A percentile compares a stretch with the other conserved stretches of the same genome.
Evolutionary conservation across 805 yeast genomes (phyloP).

Genomic region (Debaryomyces maramus): DNA sequence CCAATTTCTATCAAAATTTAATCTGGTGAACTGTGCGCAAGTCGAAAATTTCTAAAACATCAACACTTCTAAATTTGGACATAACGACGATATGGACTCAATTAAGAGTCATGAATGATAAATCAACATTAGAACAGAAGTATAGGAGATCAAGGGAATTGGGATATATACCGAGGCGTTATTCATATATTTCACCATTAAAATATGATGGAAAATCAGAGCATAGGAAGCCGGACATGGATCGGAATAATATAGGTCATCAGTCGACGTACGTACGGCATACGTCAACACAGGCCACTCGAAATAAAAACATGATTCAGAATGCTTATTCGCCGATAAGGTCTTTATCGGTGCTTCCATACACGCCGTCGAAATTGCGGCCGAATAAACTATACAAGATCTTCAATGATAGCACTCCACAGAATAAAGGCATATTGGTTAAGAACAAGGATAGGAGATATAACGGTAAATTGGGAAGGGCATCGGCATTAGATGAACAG

Average conservation of each 20-base stretch:
- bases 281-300: background rate
- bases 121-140: constrained; percentile 9
- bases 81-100: background rate
- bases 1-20: no score
- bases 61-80: no score
- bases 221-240: no score
- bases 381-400: constrained; percentile 13
- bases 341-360: background rate
- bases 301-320: no score
- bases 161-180: constrained; percentile 5
- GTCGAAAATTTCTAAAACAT: no score
- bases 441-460: constrained; percentile 2
- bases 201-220: background rate
- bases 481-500: background rate
- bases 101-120: background rate
- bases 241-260: no score
- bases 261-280: background rate
- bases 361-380: constrained; percentile 9
- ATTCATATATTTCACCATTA: constrained; percentile 5
- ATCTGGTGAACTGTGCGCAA: no score
- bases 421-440: background rate
- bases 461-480: constrained; percentile 3
- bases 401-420: constrained; percentile 7
- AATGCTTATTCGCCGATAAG: constrained; percentile 1
- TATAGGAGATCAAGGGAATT: constrained; percentile 7